Evolutionary conservation across 345 rosid species (phyloP), one percentile per base, ranked within the genome.

Genomic region (Mercurialis annua): DNA sequence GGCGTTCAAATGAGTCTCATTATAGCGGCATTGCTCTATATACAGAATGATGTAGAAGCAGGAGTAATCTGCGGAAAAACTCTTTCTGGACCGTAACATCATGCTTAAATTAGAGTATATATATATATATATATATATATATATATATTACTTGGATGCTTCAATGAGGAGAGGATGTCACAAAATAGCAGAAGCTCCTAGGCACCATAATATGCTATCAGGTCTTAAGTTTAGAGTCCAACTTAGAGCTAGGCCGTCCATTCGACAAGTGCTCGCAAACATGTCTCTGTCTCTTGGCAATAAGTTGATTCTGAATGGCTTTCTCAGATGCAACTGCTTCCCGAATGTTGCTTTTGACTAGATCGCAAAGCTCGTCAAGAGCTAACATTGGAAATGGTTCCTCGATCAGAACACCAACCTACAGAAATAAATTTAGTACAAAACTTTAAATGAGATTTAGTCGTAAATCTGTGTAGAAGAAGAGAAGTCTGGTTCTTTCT

Each of bases 371-470:
- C 57, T 86, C 98, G 34, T 89, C 97, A 33, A 93, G 85, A 12
- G 97, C 91, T 54, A 93, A 70, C 97, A 93, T 86, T 4, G 97
- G 80, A 78, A 93, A 90, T n/a, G 98, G 97, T 70, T 93, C 98
- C 76, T 90, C 96, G 56, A 93, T 93, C 60, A 93, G 92, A 72
- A 90, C 98, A 68, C 98, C 98, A 65, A 93, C 98, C 98, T 89
- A 67, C 23, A 61, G 14, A 79, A 47, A 69, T 40, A 66, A 65
- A 63, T 18, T 21, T 2, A 38, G 51, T 26, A 2, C 7, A 6
- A 52, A 29, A 31, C 18, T n/a, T 14, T 21, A 21, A 52, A 30
- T 24, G 34, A 53, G 38, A 29, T 53, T 2, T 3, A 31, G 40
- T 24, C 26, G 36, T 36, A 23, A 29, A 53, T 23, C 23, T 26